Conservation (phyloP, 352 stramenopile genomes). For the Phytopythium cucurbitacearum region DNA sequence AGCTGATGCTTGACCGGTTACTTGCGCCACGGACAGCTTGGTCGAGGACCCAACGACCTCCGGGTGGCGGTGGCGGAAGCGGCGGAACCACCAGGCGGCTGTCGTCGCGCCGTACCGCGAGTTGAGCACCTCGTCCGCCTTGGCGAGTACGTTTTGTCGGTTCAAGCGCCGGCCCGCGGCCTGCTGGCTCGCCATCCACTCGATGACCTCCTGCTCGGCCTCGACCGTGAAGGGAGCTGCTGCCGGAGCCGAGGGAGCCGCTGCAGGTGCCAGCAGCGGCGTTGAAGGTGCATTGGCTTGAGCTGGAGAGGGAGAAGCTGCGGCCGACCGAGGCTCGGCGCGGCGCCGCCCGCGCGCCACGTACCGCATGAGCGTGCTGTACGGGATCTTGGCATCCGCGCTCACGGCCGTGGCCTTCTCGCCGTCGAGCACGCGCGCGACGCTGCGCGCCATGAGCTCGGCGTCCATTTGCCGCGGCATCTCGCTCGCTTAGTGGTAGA, state of each 20-base stretch:
- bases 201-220: conserved; percentile 10
- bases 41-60: conserved; percentile 10
- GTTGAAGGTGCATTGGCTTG: too few relatives aligned
- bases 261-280: background rate
- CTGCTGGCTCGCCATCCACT: conserved; percentile 13
- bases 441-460: conserved; percentile 10
- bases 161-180: conserved; percentile 3
- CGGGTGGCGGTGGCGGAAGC: conserved; percentile 12
- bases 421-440: conserved; percentile 10
- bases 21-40: conserved; percentile 8
- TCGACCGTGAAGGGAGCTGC: conserved; percentile 3
- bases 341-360: background rate
- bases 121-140: conserved; percentile 10
- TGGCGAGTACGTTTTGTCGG: conserved; percentile 8
- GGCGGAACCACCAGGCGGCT: conserved; percentile 10
- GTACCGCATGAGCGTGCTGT: conserved; percentile 14
- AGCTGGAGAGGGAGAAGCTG: background rate
- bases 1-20: too few relatives aligned
- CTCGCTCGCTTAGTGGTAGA: too few relatives aligned
- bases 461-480: conserved; percentile 5
- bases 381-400: conserved; percentile 12
- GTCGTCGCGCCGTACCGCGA: background rate
- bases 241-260: background rate
- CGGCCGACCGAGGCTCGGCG: background rate
- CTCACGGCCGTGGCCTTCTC: conserved; percentile 13